phyloP scores from a whole-genome alignment of 768 basidiomycete species.

The Tricholoma sp. region DNA sequence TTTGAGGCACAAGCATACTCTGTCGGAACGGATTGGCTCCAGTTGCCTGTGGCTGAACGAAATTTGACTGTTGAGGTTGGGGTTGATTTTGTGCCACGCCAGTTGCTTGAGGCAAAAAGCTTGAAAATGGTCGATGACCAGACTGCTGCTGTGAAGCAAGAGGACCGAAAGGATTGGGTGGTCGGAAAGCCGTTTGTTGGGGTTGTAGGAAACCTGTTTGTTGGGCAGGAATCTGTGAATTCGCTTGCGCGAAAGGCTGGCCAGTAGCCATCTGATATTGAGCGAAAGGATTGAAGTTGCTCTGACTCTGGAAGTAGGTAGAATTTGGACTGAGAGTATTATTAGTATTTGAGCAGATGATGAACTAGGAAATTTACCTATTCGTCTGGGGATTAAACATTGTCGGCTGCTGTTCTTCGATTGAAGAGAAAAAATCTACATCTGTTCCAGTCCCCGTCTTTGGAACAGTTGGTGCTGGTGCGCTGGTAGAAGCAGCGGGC shows the following conservation, averaged over 20 bases:
- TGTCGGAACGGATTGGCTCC: slow-evolving; percentile 84
- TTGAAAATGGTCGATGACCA: slow-evolving; percentile 47
- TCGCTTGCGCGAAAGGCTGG: slow-evolving; percentile 35
- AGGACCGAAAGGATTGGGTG: slow-evolving; percentile 42
- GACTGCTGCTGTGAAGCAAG: slow-evolving; percentile 34
- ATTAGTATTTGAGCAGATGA: background rate
- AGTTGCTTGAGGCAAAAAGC: slow-evolving; percentile 54
- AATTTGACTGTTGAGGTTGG: slow-evolving; percentile 22
- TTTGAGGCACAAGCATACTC: slow-evolving; percentile 63
- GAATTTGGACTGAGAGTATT: slow-evolving; percentile 35
- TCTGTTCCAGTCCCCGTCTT: slow-evolving; percentile 32
- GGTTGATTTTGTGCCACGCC: slow-evolving; percentile 23
- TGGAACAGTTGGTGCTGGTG: slow-evolving; percentile 8
- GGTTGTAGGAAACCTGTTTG: slow-evolving; percentile 52
- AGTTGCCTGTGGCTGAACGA: slow-evolving; percentile 47
- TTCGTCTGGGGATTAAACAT: slow-evolving; percentile 63
- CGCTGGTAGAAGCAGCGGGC: slow-evolving; percentile 11
- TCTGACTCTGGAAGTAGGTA: slow-evolving; percentile 53
- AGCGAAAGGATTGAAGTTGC: slow-evolving; percentile 72
- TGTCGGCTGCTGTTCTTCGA: slow-evolving; percentile 76
- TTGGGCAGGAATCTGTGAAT: slow-evolving; percentile 37
- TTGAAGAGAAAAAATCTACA: slow-evolving; percentile 84
- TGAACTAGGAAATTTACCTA: slow-evolving; percentile 32
- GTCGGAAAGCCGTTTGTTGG: slow-evolving; percentile 40
- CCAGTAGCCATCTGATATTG: slow-evolving; percentile 50